A percentile compares a stretch with the other conserved stretches of the same genome.
Conservation (phyloP, 345 rosid species). For the Populus tremula region DNA sequence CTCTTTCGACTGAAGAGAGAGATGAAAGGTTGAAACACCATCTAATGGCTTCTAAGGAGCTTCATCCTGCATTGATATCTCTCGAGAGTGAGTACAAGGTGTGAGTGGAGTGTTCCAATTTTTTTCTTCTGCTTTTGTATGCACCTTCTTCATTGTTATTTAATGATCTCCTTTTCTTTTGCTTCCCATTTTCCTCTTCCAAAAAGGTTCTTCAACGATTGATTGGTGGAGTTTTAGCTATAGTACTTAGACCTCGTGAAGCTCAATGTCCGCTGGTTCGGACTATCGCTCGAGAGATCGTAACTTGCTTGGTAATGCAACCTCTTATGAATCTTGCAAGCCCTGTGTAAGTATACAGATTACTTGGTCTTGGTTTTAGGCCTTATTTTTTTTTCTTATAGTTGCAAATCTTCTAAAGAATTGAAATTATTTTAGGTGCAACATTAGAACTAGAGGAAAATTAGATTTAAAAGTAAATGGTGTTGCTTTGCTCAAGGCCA, state of each 20-base stretch:
- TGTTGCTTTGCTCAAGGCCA: neutral
- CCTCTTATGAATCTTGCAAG: conserved; percentile 80
- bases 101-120: conserved; percentile 43
- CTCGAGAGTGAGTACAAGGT: conserved; percentile 99
- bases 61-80: conserved; percentile 85
- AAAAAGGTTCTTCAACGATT: conserved; percentile 76
- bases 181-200: neutral
- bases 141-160: conserved; percentile 4
- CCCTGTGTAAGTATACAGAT: conserved; percentile 64
- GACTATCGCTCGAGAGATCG: conserved; percentile 86
- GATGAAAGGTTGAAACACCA: conserved; percentile 89
- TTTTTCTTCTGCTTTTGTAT: neutral
- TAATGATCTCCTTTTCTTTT: conserved; percentile 11
- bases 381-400: neutral
- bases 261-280: conserved; percentile 90
- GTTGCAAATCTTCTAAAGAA: neutral
- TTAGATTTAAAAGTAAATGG: neutral
- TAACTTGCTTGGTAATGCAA: conserved; percentile 91
- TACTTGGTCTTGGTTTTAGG: neutral
- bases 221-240: conserved; percentile 79
- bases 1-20: conserved; percentile 81
- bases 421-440: neutral
- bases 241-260: conserved; percentile 81
- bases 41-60: conserved; percentile 83
- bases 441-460: neutral